Conservation (phyloP, 352 stramenopile genomes). For the Pseudoperonospora humuli region DNA sequence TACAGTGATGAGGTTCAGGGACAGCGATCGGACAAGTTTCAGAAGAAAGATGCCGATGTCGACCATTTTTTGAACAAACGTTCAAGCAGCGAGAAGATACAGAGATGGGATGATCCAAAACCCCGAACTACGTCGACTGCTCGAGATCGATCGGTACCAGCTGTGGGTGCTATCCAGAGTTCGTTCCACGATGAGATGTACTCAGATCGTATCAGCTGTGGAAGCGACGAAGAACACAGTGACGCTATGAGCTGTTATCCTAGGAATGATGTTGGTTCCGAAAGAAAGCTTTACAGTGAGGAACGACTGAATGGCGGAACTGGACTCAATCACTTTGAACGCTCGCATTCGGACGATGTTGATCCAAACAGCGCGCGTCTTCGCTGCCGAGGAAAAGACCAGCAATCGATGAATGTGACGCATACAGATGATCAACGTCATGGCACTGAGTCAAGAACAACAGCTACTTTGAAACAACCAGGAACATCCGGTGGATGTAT, state of each 20-base stretch:
- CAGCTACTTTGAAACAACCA: conserved; percentile 1
- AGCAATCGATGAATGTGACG: not conserved
- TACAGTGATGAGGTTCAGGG: not conserved
- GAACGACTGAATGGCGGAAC: not conserved
- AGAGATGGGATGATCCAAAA: conserved; percentile 4
- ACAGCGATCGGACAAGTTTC: not conserved
- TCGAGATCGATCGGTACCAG: conserved; percentile 17
- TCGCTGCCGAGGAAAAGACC: conserved; percentile 4
- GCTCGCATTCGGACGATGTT: conserved; percentile 3
- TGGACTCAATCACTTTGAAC: not conserved
- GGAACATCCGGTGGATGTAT: conserved; percentile 5
- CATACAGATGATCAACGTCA: not conserved
- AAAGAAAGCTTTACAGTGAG: not conserved
- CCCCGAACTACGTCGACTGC: conserved; percentile 3
- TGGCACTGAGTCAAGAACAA: conserved; percentile 3
- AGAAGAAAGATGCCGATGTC: not conserved
- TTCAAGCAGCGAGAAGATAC: conserved; percentile 3
- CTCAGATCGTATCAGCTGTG: not conserved
- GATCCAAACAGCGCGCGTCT: conserved; percentile 6
- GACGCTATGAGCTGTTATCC: not conserved
- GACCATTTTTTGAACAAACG: not conserved
- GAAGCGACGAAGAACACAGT: not conserved
- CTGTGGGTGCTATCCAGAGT: conserved; percentile 15
- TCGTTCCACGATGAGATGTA: conserved; percentile 12
- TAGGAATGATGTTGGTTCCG: not conserved